Conservation (phyloP, 257 asterid species). For the Solanum stenotomum region DNA sequence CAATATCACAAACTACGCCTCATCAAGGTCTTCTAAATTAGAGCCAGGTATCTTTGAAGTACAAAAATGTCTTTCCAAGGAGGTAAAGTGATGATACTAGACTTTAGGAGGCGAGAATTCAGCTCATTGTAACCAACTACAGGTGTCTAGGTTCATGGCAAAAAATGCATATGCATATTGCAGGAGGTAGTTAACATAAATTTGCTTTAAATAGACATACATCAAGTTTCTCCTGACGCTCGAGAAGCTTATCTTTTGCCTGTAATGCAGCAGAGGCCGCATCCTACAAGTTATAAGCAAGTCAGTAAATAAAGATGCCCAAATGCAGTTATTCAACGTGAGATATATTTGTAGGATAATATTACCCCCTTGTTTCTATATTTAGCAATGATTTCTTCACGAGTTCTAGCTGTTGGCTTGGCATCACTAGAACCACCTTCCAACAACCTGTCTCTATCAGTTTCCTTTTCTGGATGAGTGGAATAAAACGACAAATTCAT, state of each 20-base stretch:
- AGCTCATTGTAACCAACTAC: background rate
- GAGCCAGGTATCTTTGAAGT: background rate
- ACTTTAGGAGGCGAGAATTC: background rate
- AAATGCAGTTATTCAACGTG: background rate
- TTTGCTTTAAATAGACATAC: conserved; percentile 19
- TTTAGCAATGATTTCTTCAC: conserved; percentile 92
- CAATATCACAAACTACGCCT: background rate
- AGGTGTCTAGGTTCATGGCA: background rate
- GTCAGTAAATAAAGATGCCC: conserved; percentile 11
- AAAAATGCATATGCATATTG: background rate
- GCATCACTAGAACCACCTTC: conserved; percentile 58
- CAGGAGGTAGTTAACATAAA: background rate
- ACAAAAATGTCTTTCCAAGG: background rate
- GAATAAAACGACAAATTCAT: conserved; percentile 2
- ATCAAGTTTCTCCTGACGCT: conserved; percentile 88
- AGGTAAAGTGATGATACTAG: background rate
- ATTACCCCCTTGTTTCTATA: conserved; percentile 71
- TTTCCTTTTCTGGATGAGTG: conserved; percentile 38
- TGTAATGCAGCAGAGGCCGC: conserved; percentile 66
- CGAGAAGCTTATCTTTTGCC: conserved; percentile 82
- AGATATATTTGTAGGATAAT: conserved; percentile 6
- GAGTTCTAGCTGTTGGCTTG: conserved; percentile 62
- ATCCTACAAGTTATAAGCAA: conserved; percentile 40
- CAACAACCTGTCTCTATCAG: conserved; percentile 53
- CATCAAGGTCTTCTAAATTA: background rate